Evolutionary conservation across 306 rosid genomes (phyloP).

Genomic region (Fagus crenata): DNA sequence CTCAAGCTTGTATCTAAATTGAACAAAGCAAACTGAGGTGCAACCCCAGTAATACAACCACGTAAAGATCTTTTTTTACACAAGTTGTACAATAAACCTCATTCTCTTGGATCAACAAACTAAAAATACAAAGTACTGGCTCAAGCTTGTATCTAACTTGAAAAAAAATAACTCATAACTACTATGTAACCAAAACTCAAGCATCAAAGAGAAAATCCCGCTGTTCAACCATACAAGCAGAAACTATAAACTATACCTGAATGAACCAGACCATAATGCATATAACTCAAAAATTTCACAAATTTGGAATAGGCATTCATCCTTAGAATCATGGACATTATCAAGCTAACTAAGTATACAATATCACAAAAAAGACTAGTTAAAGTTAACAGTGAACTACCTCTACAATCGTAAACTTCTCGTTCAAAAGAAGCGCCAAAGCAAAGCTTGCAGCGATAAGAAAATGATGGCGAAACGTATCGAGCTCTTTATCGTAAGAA

Average conservation of each 20-base stretch:
- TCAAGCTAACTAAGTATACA: background rate
- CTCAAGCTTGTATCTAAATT: background rate
- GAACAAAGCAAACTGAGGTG: background rate
- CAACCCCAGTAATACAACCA: background rate
- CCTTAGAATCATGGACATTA: background rate
- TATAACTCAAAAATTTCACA: background rate
- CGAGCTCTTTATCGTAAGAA: conserved; percentile 70
- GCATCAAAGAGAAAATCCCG: no score
- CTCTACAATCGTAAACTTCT: conserved; percentile 76
- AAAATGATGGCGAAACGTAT: conserved; percentile 74
- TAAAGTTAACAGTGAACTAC: conserved; percentile 30
- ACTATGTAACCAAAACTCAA: background rate
- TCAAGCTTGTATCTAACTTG: no score
- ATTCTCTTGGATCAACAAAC: background rate
- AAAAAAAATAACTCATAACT: background rate
- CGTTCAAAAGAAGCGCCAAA: conserved; percentile 67
- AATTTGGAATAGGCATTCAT: background rate
- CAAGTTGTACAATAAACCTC: background rate
- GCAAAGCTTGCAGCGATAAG: conserved; percentile 56
- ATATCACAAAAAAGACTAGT: background rate
- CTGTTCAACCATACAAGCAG: background rate
- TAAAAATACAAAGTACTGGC: no score
- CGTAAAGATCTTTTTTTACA: background rate
- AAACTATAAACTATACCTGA: background rate
- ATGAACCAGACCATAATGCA: background rate